These are phyloP conservation scores for Monilinia fructicola DNA, from an alignment of 2,329 filamentous ascomycete species.

Conservation along the genomic window DNA sequence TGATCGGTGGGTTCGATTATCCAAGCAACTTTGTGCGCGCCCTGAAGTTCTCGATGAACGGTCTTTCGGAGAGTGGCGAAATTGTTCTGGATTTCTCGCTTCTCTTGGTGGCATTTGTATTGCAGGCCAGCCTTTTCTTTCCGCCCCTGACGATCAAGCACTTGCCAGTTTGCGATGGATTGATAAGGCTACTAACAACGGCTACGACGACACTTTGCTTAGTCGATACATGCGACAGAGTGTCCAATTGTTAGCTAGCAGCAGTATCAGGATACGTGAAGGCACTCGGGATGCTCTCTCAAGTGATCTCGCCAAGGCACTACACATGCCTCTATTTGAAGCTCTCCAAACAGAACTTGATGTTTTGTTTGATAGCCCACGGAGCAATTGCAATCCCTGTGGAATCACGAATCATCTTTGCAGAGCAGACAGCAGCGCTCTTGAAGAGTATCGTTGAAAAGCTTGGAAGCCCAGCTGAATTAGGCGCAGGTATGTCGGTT, in stretches of 20 bases:
- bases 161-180: constrained; percentile 59
- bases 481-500: constrained; percentile 60
- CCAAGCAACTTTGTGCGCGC: constrained; percentile 59
- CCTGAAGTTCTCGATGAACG: constrained; percentile 55
- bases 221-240: constrained; percentile 61
- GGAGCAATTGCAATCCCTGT: constrained; percentile 51
- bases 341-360: constrained; percentile 65
- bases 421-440: constrained; percentile 65
- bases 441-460: constrained; percentile 63
- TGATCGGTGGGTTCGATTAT: constrained; percentile 62
- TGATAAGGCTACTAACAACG: constrained; percentile 58
- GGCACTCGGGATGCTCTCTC: constrained; percentile 66
- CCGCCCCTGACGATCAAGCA: constrained; percentile 54
- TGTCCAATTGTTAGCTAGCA: constrained; percentile 63
- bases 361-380: constrained; percentile 58
- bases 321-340: constrained; percentile 64
- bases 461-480: constrained; percentile 61
- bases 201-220: constrained; percentile 60
- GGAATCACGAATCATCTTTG: constrained; percentile 64
- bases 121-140: constrained; percentile 52
- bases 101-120: constrained; percentile 66
- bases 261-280: constrained; percentile 63
- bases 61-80: constrained; percentile 63
- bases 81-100: constrained; percentile 66
- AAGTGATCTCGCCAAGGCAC: constrained; percentile 59